Conservation (phyloP, 2,329 filamentous ascomycete species). For the Coniella lustricola region DNA sequence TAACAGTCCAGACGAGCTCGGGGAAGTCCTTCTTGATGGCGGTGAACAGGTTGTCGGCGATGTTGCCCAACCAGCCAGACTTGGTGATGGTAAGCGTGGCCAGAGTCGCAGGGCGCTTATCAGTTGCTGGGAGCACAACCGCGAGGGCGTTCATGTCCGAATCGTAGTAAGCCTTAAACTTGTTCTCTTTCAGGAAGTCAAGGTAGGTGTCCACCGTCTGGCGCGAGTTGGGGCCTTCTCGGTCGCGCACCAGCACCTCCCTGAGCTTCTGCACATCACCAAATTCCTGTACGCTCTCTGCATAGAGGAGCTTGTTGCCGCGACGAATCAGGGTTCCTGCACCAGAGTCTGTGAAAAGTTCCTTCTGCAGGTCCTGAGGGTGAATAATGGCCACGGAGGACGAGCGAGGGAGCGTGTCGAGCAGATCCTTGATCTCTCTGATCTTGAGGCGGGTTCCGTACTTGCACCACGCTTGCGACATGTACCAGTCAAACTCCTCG, state of each 20-base stretch:
- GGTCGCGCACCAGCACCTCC: conserved; percentile 72
- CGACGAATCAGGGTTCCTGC: conserved; percentile 88
- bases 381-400: conserved; percentile 98
- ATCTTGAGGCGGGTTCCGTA: conserved; percentile 96
- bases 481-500: conserved; percentile 88
- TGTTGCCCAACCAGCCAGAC: conserved; percentile 87
- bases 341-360: conserved; percentile 92
- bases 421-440: conserved; percentile 89
- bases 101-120: conserved; percentile 66
- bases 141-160: conserved; percentile 89
- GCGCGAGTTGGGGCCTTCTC: conserved; percentile 72
- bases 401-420: conserved; percentile 80
- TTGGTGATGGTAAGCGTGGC: conserved; percentile 91
- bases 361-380: conserved; percentile 90
- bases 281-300: conserved; percentile 65
- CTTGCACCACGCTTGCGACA: conserved; percentile 90
- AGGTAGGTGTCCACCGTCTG: conserved; percentile 84
- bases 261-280: conserved; percentile 71
- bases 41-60: conserved; percentile 90
- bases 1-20: conserved; percentile 92
- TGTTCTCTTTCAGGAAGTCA: conserved; percentile 64
- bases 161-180: conserved; percentile 92
- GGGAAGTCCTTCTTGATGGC: conserved; percentile 91
- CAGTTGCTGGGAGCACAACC: conserved; percentile 70
- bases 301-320: conserved; percentile 80